phyloP scores from a whole-genome alignment of 1,284 basidiomycete genomes.

The Gomphus bonarii region DNA sequence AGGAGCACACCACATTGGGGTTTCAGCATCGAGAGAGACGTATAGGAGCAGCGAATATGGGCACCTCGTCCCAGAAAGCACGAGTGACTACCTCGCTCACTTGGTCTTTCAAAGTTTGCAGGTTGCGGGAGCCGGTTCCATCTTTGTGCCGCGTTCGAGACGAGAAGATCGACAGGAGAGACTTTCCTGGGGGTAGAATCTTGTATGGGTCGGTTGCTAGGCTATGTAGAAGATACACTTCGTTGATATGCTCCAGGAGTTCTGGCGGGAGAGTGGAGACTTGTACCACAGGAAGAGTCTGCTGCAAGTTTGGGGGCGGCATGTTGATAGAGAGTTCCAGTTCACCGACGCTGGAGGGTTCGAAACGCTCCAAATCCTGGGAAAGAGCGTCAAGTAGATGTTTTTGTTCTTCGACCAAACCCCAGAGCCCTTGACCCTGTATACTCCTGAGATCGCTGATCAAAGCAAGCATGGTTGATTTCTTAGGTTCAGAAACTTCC shows the following conservation, averaged over 20 bases:
- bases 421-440: slow-evolving; percentile 4
- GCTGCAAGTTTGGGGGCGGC: background rate
- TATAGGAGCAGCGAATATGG: slow-evolving; percentile 12
- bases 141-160: slow-evolving; percentile 19
- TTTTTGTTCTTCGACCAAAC: background rate
- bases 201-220: slow-evolving; percentile 47
- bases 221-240: slow-evolving; percentile 51
- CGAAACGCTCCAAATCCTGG: background rate
- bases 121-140: slow-evolving; percentile 7
- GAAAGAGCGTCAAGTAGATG: background rate
- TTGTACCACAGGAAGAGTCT: background rate
- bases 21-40: background rate
- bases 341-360: background rate
- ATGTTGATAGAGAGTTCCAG: background rate
- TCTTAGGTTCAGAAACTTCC: background rate
- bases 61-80: slow-evolving; percentile 66
- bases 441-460: background rate
- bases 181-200: slow-evolving; percentile 59
- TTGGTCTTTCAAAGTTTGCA: slow-evolving; percentile 30
- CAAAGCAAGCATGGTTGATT: background rate
- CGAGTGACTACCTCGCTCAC: slow-evolving; percentile 46
- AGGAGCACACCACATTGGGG: background rate
- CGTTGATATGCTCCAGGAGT: slow-evolving; percentile 40
- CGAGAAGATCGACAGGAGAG: slow-evolving; percentile 51
- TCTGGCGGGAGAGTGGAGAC: slow-evolving; percentile 34